Conservation (phyloP, 2,329 filamentous ascomycete genomes). For the Aspergillus proliferans region DNA sequence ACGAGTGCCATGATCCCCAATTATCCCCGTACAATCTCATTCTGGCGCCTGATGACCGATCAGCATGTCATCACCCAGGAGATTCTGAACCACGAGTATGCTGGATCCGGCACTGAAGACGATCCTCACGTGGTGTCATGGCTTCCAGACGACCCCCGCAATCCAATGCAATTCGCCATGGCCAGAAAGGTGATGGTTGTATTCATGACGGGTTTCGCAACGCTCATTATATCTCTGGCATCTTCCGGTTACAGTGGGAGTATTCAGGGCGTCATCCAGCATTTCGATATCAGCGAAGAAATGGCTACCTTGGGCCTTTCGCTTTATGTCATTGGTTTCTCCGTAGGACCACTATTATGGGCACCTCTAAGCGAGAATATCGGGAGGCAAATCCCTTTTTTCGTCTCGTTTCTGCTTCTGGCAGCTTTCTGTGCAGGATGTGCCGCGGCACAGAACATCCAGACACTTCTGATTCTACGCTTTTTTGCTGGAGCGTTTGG, state of each 20-base stretch:
- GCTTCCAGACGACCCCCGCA: constrained; percentile 10
- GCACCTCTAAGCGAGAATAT: constrained; percentile 21
- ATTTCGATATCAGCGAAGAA: constrained; percentile 6
- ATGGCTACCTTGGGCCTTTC: constrained; percentile 10
- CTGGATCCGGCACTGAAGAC: constrained; percentile 9
- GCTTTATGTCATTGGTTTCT: constrained; percentile 33
- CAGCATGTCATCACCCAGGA: constrained; percentile 9
- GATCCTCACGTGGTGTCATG: constrained; percentile 10
- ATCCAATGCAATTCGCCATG: constrained; percentile 5
- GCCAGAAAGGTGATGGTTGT: constrained; percentile 7
- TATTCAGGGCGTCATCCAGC: constrained; percentile 5
- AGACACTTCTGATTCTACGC: constrained; percentile 54
- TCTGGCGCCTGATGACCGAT: constrained; percentile 11
- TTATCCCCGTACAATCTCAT: constrained; percentile 3
- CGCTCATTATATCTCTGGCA: constrained; percentile 7
- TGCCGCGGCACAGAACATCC: constrained; percentile 41
- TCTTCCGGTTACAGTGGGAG: constrained; percentile 11
- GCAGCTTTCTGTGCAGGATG: constrained; percentile 55
- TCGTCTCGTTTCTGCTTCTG: constrained; percentile 27
- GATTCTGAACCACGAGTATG: constrained; percentile 6
- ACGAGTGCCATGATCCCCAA: neutral
- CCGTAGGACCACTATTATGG: constrained; percentile 34
- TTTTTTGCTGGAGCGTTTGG: constrained; percentile 59
- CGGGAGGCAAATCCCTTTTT: constrained; percentile 17
- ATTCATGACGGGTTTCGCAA: constrained; percentile 5